Evolutionary conservation across 495 filamentous ascomycete species (phyloP), one percentile per base, ranked within the genome.

Genomic region (Trichocladium antarcticum): DNA sequence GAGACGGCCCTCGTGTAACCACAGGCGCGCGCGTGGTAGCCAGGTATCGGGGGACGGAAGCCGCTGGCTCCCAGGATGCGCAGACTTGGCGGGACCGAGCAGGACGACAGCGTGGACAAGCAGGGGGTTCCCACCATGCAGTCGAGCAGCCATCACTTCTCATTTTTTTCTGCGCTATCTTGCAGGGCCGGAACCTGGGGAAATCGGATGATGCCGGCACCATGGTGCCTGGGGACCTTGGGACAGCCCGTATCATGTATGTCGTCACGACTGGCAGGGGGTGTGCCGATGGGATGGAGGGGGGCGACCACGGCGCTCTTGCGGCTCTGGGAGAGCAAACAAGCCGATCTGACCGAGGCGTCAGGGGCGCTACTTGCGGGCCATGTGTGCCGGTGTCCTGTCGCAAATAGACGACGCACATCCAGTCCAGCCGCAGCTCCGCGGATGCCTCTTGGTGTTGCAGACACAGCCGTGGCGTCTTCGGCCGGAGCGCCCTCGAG

Each of bases 121-220:
- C 5, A 37, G n/a, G 15, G 10, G 16, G 14, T 1, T 22, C 27
- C 27, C 16, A 5, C 12, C 38, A 40, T 21, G 22, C 45, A 28
- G 45, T 22, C 38, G 36, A 2, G 32, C 3, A 28, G 39, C 32
- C 19, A 49, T 37, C 31, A 43, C 39, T 37, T 35, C 15, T 20
- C 39, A 42, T 42, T 21, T 41, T 5, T 22, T n/a, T 42, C 47
- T n/a, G n/a, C n/a, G 37, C 39, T 22, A 42, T 49, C 47, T 49
- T 42, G 47, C 38, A 49, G 21, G 3, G 19, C 16, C 9, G 10
- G 1, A 21, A 42, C 20, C 31, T 21, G 47, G 47, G 38, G 39
- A 36, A 42, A 12, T 34, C 38, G 47, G 39, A 17, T 43, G 32
- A 36, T 43, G 32, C 21, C 19, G 38, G 29, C 21, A 27, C 34